Evolutionary conservation across 1,139 yeast species (phyloP).

Genomic region (Geotrichum australiense): DNA sequence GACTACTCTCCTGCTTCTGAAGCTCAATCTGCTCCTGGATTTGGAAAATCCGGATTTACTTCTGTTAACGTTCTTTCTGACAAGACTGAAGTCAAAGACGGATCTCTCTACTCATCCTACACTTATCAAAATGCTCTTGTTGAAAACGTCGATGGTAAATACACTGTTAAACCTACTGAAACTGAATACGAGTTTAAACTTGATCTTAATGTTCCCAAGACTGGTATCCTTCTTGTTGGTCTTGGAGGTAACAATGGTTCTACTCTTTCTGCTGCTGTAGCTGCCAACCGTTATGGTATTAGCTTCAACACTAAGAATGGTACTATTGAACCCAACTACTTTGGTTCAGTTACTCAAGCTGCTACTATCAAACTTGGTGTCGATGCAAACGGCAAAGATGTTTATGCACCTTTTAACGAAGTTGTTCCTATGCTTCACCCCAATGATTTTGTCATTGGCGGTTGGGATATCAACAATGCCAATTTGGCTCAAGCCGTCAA

Average conservation of each 20-base stretch:
- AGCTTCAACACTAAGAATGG: conserved; percentile 82
- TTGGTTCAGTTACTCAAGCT: conserved; percentile 93
- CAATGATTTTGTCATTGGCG: conserved; percentile 82
- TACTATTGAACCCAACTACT: conserved; percentile 73
- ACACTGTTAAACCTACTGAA: conserved; percentile 63
- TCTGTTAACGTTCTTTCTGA: conserved; percentile 54
- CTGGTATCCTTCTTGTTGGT: conserved; percentile 88
- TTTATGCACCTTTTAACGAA: conserved; percentile 87
- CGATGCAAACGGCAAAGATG: conserved; percentile 74
- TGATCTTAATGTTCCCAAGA: conserved; percentile 73
- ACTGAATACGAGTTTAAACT: conserved; percentile 80
- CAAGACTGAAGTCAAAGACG: conserved; percentile 52
- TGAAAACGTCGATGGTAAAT: conserved; percentile 48
- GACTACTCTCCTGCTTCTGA: conserved; percentile 28
- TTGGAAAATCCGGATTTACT: conserved; percentile 37
- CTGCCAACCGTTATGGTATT: conserved; percentile 77
- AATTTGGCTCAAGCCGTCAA: conserved; percentile 72
- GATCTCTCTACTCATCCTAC: conserved; percentile 61
- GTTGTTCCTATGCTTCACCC: conserved; percentile 85
- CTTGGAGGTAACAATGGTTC: conserved; percentile 97
- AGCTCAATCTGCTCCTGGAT: conserved; percentile 29
- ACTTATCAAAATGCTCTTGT: conserved; percentile 63
- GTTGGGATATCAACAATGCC: conserved; percentile 85
- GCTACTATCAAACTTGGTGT: conserved; percentile 88
- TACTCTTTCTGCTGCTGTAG: conserved; percentile 75